Evolutionary conservation across 2,329 filamentous ascomycete genomes (phyloP).

Genomic region (Taxawa tesnikishii): DNA sequence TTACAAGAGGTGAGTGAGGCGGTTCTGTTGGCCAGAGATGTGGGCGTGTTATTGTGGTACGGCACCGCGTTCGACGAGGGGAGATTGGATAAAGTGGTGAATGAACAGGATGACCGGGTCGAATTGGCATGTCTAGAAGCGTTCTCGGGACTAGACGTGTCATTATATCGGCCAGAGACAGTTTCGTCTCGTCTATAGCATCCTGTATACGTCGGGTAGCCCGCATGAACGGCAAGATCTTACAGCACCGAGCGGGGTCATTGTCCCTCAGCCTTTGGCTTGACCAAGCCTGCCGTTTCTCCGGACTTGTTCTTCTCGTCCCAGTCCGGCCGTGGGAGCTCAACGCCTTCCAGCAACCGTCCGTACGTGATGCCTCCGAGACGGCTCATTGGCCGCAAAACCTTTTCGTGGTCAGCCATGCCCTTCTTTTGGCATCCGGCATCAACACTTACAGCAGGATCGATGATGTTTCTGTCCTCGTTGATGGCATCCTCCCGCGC

Average conservation of each 20-base stretch:
- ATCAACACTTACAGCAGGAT: constrained; percentile 46
- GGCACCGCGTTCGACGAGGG: too few relatives aligned
- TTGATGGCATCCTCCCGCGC: constrained; percentile 79
- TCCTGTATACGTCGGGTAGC: too few relatives aligned
- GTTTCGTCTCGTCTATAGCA: too few relatives aligned
- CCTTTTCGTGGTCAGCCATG: constrained; percentile 22
- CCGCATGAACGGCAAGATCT: too few relatives aligned
- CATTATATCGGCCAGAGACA: too few relatives aligned
- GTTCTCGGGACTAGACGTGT: too few relatives aligned
- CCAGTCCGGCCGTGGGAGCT: constrained; percentile 51
- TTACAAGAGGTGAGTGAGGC: too few relatives aligned
- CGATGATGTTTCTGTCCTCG: constrained; percentile 59
- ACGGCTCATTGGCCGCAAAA: constrained; percentile 64
- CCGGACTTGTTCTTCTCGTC: constrained; percentile 40
- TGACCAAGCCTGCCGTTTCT: constrained; percentile 39
- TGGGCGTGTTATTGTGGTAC: too few relatives aligned
- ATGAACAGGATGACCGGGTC: too few relatives aligned
- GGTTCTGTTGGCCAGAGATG: too few relatives aligned
- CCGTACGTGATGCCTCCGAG: constrained; percentile 81
- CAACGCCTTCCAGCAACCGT: constrained; percentile 55
- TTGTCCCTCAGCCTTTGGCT: constrained; percentile 30
- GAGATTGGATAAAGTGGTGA: too few relatives aligned
- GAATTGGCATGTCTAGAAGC: too few relatives aligned
- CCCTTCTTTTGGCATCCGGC: constrained; percentile 1
- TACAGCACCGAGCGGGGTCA: constrained; percentile 11